A percentile compares a stretch with the other conserved stretches of the same genome.
Evolutionary conservation across 352 stramenopile genomes (phyloP).

Genomic region (Phytophthora sojae): DNA sequence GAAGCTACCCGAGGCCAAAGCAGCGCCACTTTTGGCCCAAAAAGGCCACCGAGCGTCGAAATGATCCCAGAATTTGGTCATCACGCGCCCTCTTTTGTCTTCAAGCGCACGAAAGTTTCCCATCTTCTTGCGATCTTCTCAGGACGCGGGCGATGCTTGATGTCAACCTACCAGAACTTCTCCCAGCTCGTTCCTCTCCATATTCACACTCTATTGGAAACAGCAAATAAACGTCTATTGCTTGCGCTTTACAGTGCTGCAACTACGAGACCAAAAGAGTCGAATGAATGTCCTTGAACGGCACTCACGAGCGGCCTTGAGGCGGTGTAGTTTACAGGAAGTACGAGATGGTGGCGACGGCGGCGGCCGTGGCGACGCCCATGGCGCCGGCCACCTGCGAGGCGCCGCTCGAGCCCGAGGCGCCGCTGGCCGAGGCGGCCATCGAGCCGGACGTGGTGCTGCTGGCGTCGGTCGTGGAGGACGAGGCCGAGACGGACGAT

Average conservation of each 20-base stretch:
- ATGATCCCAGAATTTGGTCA: slow-evolving; percentile 16
- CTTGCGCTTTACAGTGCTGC: slow-evolving; percentile 21
- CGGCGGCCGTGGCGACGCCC: slow-evolving; percentile 27
- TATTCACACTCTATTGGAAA: neutral
- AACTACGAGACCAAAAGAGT: slow-evolving; percentile 11
- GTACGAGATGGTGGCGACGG: slow-evolving; percentile 27
- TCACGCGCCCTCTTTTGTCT: neutral
- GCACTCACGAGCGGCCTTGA: slow-evolving; percentile 4
- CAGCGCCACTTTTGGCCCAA: too few species aligned
- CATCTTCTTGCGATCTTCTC: neutral
- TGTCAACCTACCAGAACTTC: too few species aligned
- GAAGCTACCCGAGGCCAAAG: neutral
- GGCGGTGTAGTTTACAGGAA: slow-evolving; percentile 33
- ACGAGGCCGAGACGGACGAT: slow-evolving; percentile 10
- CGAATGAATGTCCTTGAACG: neutral
- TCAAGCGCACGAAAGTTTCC: slow-evolving; percentile 17
- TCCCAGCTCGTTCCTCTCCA: too few species aligned
- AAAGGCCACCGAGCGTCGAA: slow-evolving; percentile 18
- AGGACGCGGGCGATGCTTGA: too few species aligned
- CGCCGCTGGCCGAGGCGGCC: slow-evolving; percentile 9
- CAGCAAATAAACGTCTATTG: slow-evolving; percentile 40
- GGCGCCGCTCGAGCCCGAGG: slow-evolving; percentile 36
- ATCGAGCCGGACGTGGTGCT: slow-evolving; percentile 13
- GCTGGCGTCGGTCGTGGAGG: slow-evolving; percentile 5
- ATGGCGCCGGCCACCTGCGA: slow-evolving; percentile 28